Evolutionary conservation across 176 grass and related monocot species (phyloP).

Genomic region (Oryza australiensis): DNA sequence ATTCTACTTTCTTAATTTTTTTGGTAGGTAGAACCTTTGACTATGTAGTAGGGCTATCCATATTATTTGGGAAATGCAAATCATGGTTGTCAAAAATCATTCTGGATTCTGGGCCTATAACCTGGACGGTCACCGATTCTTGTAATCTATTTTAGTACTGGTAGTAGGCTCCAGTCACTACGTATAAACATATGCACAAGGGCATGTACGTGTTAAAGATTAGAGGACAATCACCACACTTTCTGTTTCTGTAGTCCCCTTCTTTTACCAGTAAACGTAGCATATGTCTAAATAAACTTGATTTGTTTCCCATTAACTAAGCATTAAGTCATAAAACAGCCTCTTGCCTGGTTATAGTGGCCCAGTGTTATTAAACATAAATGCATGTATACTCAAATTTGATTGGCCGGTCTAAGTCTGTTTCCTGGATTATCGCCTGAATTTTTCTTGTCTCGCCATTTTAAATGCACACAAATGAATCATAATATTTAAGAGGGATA

Average conservation of each 20-base stretch:
- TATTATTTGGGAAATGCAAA: constrained; percentile 1
- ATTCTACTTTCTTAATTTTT: neutral
- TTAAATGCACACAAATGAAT: neutral
- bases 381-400: neutral
- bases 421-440: neutral
- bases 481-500: neutral
- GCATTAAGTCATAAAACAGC: neutral
- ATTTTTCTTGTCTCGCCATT: neutral
- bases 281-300: constrained; percentile 6
- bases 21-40: constrained; percentile 5
- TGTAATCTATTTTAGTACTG: neutral
- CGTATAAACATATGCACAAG: neutral
- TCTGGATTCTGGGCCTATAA: constrained; percentile 12
- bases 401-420: neutral
- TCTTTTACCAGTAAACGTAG: neutral
- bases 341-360: neutral
- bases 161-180: neutral
- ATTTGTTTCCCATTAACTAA: neutral
- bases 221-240: neutral
- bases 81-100: neutral
- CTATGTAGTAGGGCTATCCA: neutral
- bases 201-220: constrained; percentile 6
- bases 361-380: neutral
- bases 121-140: neutral
- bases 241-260: neutral